These are phyloP conservation scores for Apiotrichum akiyoshidainum DNA, from an alignment of 1,284 basidiomycete species.

Conservation along the genomic window DNA sequence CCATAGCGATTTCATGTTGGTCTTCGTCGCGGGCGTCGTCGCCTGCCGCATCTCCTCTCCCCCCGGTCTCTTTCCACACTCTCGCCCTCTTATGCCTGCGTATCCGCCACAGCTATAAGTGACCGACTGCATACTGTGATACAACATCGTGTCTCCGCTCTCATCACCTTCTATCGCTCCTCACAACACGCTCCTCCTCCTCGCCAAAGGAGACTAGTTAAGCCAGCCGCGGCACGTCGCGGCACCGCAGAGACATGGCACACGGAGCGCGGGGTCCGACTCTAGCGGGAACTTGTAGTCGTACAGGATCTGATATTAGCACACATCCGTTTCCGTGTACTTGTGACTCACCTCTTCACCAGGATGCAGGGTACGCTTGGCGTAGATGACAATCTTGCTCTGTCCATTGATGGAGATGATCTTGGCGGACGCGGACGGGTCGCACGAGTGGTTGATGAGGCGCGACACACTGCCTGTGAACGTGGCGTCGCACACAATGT, in stretches of 20 bases:
- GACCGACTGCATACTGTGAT: too few relatives aligned
- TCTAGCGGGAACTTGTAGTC: conserved; percentile 48
- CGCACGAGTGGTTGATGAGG: conserved; percentile 93
- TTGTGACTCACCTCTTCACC: conserved; percentile 94
- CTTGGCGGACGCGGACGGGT: conserved; percentile 95
- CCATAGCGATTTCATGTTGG: too few relatives aligned
- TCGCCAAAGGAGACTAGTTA: conserved; percentile 57
- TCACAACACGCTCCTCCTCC: too few relatives aligned
- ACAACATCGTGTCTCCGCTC: too few relatives aligned
- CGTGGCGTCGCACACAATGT: conserved; percentile 93
- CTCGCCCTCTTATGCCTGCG: too few relatives aligned
- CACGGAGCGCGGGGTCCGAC: conserved; percentile 51
- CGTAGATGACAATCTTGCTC: conserved; percentile 96
- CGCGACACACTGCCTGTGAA: conserved; percentile 98
- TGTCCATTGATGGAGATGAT: conserved; percentile 98
- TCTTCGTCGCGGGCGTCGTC: too few relatives aligned
- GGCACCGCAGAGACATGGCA: conserved; percentile 82
- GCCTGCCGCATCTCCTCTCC: too few relatives aligned
- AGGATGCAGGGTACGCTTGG: conserved; percentile 86
- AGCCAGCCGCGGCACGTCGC: conserved; percentile 82
- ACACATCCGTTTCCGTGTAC: background rate
- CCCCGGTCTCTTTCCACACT: too few relatives aligned
- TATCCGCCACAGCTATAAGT: too few relatives aligned
- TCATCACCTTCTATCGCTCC: too few relatives aligned
- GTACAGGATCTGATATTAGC: conserved; percentile 32